Evolutionary conservation across 108 stramenopile species (phyloP), one percentile per base, ranked within the genome.

Genomic region (Nannochloropsis oceanica): DNA sequence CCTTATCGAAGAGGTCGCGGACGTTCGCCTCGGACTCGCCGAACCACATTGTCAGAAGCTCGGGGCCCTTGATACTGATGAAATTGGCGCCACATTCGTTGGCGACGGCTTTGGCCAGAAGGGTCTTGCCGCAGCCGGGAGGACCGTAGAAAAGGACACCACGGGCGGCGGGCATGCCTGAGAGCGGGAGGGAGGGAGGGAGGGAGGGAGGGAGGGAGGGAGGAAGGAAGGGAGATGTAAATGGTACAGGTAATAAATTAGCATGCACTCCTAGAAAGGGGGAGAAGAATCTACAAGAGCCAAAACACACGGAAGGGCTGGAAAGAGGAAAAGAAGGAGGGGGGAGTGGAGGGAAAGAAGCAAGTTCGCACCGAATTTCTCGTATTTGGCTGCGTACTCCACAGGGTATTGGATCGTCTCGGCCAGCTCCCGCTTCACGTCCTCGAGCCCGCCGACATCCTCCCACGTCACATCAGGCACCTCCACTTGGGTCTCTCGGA

Each of bases 31-130:
- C 99, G 24, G 94, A 94, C 85, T 96, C 99, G 86, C 99, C 99
- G 90, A 99, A 98, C 96, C 96, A 99, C 92, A 94, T 95, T 82
- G 95, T 98, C 84, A 99, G 89, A 26, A 99, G 93, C 92, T 99
- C 97, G 8, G 99, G 99, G 27, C 98, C 99, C 91, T 99, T 99
- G 86, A 99, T 95, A 88, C 93, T 94, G 92, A 99, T 99, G 89
- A 99, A 99, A 93, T 99, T 99, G 79, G 97, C 97, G 25, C 97
- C 97, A 84, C 97, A 98, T 89, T 99, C 99, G 84, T 98, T 98
- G 25, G 99, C 99, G 84, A 99, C 97, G 43, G 99, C 99, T 89
- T 99, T 99, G 80, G 98, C 99, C 93, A 99, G 93, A 44, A 99
- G 87, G 11, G 98, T 99, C 89, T 99, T 99, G 44, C 98, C 98